Percentiles rank a stretch among this genome's conserved stretches.
phyloP scores from a whole-genome alignment of 257 asterid species.

The Primulina eburnea region DNA sequence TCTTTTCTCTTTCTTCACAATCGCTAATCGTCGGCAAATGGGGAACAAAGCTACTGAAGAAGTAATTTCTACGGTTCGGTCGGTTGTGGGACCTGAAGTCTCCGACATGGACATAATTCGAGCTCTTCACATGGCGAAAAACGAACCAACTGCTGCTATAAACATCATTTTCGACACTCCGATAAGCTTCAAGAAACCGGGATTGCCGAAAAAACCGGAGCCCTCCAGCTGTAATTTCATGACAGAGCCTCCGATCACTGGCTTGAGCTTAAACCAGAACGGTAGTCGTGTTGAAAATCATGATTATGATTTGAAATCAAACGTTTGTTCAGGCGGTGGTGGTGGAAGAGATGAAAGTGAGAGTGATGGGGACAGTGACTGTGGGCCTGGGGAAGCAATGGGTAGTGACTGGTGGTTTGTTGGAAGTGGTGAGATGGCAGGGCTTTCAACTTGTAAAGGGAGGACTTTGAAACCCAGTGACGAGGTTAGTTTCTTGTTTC shows the following conservation, averaged over 20 bases:
- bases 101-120: conserved; percentile 86
- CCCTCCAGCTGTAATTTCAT: conserved; percentile 25
- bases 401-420: conserved; percentile 90
- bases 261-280: conserved; percentile 5
- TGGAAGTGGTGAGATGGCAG: conserved; percentile 63
- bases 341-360: conserved; percentile 30
- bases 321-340: conserved; percentile 20
- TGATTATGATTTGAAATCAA: conserved; percentile 24
- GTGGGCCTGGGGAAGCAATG: conserved; percentile 35
- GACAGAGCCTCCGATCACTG: conserved; percentile 25
- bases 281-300: conserved; percentile 17
- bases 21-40: conserved; percentile 29
- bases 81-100: conserved; percentile 71
- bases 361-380: conserved; percentile 17
- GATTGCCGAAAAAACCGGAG: conserved; percentile 30
- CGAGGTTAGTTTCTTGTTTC: conserved; percentile 64
- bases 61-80: conserved; percentile 63
- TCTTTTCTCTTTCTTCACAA: too few relatives aligned
- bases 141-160: conserved; percentile 83
- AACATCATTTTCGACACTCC: conserved; percentile 83
- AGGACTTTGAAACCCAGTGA: conserved; percentile 68
- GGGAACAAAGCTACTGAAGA: conserved; percentile 66
- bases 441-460: conserved; percentile 89
- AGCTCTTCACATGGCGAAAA: conserved; percentile 93
- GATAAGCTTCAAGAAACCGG: conserved; percentile 43